Evolutionary conservation across 768 basidiomycete genomes (phyloP), one percentile per base, ranked within the genome.

Genomic region (Termitomyces sp.): DNA sequence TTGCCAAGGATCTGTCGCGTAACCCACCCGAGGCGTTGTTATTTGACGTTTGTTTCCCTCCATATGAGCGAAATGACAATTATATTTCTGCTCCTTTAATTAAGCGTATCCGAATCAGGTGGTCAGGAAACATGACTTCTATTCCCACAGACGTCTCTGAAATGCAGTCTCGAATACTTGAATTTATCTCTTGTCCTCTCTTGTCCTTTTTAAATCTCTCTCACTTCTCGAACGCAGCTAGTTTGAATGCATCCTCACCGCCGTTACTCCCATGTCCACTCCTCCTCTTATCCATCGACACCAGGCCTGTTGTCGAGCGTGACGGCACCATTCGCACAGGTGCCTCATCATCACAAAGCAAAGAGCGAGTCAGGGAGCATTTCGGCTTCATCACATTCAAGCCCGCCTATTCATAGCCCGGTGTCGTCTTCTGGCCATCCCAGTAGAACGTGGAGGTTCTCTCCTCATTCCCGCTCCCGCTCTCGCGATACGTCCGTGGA

Each of bases 401-500:
- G 53, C 31, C 56, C 60, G 10, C 34, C 22, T 34, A 26, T 18
- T 0, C 50, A n/a, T 7, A 57, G 41, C n/a, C 10, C 53, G 3
- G 34, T 31, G 1, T 55, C 56, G 6, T 54, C 52, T 39, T 56
- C 60, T 31, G 53, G 53, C 12, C 53, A 10, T 16, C 52, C 32
- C 4, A 46, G 46, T 31, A 49, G 29, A 20, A 12, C 32, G 5
- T 43, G 34, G 48, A 44, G 14, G 5, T 0, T 8, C 10, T 5
- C 32, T 10, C 37, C 53, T 18, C 47, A 9, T 8, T 50, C 60
- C 24, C 46, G 57, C 32, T 43, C 53, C 13, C 47, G 14, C 5
- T 50, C 60, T n/a, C 46, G 57, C 32, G 22, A 47, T 27, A 36
- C 48, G 2, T 61, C 60, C 10, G 4, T 46, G 12, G 60, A 61